Conservation (phyloP, 768 basidiomycete species). For the Russula sp. region DNA sequence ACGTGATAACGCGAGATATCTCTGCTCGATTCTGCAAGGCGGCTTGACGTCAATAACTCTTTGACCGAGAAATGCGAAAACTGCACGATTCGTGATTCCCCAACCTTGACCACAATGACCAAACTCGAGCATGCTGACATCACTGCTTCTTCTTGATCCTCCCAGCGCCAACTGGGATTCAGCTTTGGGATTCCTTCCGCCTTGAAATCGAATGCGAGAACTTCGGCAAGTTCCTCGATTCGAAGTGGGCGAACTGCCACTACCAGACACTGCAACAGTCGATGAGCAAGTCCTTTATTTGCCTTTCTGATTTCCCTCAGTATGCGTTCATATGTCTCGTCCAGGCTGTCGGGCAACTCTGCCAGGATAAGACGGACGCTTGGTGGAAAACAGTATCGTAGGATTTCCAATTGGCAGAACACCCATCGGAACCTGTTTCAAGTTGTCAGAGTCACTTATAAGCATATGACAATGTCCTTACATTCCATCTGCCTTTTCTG, state of each 20-base stretch:
- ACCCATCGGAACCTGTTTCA: conserved; percentile 6
- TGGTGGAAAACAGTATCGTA: neutral
- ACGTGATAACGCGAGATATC: neutral
- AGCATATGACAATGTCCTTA: neutral
- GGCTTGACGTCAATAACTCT: neutral
- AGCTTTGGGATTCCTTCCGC: neutral
- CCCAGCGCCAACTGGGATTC: neutral
- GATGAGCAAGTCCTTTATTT: neutral
- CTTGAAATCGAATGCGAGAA: neutral
- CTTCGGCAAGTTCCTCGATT: neutral
- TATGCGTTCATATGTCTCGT: neutral
- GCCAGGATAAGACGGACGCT: neutral
- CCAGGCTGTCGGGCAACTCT: neutral
- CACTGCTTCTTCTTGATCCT: neutral
- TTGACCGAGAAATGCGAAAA: neutral
- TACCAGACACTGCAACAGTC: neutral
- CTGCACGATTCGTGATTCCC: neutral
- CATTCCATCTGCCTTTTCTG: neutral
- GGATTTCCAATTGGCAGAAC: neutral
- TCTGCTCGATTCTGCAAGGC: neutral
- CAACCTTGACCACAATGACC: neutral
- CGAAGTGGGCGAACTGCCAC: neutral
- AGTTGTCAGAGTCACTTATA: neutral
- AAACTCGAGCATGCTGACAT: neutral
- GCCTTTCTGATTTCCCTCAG: neutral